These are phyloP conservation scores for Dendrobium huoshanense DNA, from an alignment of 106 monocot genomes.

Conservation along the genomic window DNA sequence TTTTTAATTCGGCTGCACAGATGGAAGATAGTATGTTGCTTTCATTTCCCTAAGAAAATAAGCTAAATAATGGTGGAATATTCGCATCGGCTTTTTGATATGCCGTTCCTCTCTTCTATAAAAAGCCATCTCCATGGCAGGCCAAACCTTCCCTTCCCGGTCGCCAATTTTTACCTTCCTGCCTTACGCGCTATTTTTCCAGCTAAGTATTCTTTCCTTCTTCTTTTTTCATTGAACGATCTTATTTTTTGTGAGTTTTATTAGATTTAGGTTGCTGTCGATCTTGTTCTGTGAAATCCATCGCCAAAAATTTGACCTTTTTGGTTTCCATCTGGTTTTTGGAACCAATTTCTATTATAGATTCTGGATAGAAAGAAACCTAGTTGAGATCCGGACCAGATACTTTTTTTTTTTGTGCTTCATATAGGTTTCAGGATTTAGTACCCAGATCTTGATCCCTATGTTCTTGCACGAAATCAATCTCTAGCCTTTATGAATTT, in stretches of 20 bases:
- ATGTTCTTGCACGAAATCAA: background rate
- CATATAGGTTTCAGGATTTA: background rate
- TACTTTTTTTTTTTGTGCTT: background rate
- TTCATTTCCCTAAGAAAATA: no score
- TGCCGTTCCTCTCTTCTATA: background rate
- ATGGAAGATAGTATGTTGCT: no score
- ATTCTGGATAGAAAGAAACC: no score
- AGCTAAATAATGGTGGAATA: no score
- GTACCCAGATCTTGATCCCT: background rate
- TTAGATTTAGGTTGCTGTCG: background rate
- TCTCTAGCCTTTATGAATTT: slow-evolving; percentile 41
- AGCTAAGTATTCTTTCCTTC: background rate
- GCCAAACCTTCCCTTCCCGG: background rate
- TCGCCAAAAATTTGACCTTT: background rate
- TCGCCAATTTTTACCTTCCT: no score
- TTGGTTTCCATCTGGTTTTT: background rate
- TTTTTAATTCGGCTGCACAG: no score
- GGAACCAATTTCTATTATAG: background rate
- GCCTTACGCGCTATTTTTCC: no score
- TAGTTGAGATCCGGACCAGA: no score
- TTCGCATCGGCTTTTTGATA: background rate
- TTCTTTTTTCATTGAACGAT: background rate
- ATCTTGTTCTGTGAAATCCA: background rate
- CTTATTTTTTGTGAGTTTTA: background rate
- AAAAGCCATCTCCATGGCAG: background rate